Base-by-base conservation (phyloP, 805 yeast genomes). In the Wickerhamiella lipophila region DNA sequence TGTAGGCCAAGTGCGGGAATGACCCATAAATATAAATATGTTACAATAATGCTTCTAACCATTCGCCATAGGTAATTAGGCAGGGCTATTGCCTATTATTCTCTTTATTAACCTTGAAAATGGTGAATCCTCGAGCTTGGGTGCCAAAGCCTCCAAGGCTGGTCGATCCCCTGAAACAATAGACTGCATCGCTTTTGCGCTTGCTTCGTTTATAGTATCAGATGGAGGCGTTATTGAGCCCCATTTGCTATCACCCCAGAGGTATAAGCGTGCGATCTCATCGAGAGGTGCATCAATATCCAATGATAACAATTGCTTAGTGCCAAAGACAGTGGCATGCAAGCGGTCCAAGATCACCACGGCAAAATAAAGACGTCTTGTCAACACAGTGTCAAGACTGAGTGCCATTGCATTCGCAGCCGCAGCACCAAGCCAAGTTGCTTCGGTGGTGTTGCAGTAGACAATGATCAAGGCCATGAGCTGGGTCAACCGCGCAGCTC, bases 361-460 rank as follows among this genome's bases (percentile, higher is more conserved):
- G 3, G 43, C 27, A 26, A 26, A 32, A 25, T 36, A 39, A n/a
- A 49, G 35, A 12, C 51, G 47, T 6, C 41, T 43, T 11, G 42
- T 42, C 3, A 42, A 18, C 18, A n/a, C 16, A 12, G 39, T 49
- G 18, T 49, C 51, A n/a, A 22, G 40, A 8, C 39, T 23, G 6
- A 57, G 43, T n/a, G 55, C 47, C 11, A 54, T 43, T 30, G 53
- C 57, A 23, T 50, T 52, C 15, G 59, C 61, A n/a, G 65, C 58
- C 5, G 68, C 66, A 6, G 68, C 57, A 1, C 68, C 69, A 7
- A 68, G 57, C 64, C 67, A 63, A 27, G 56, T 50, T 15, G 55
- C 55, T 30, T 59, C 66, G 11, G 57, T 55, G 15, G 62, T 58
- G 49, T 55, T 60, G 48, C 58, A 58, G 47, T 57, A 67, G 55